Conservation (phyloP, 495 filamentous ascomycete genomes). For the Darksidea phi region DNA sequence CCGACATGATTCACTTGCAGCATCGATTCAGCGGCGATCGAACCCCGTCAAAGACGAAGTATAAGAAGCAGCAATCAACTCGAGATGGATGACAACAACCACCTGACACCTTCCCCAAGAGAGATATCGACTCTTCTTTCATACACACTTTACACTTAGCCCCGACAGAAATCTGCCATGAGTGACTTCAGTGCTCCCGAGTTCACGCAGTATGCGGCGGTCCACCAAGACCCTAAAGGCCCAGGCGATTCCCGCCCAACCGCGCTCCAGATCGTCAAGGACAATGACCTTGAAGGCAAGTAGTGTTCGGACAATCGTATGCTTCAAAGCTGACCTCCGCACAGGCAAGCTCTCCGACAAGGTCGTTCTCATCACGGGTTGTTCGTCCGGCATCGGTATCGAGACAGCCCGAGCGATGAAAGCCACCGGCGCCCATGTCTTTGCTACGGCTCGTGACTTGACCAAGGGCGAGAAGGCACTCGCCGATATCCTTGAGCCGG, state of each 20-base stretch:
- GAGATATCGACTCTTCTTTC: too few relatives aligned
- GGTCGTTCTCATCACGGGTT: conserved; percentile 68
- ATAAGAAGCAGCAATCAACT: too few relatives aligned
- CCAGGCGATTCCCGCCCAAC: not conserved
- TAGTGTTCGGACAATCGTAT: too few relatives aligned
- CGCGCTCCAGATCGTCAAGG: not conserved
- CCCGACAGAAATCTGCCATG: too few relatives aligned
- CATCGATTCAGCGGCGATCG: too few relatives aligned
- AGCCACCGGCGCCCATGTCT: conserved; percentile 51
- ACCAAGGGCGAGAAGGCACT: conserved; percentile 40
- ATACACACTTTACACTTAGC: too few relatives aligned
- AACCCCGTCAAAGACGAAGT: too few relatives aligned
- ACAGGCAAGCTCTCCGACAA: conserved; percentile 49
- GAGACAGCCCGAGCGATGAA: conserved; percentile 52
- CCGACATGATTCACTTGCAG: too few relatives aligned
- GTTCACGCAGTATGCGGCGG: not conserved
- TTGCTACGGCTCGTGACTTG: conserved; percentile 47
- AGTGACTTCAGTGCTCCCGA: too few relatives aligned
- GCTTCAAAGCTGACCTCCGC: conserved; percentile 5
- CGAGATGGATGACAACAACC: too few relatives aligned
- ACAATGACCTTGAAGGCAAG: not conserved
- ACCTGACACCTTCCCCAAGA: too few relatives aligned
- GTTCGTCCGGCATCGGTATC: conserved; percentile 58
- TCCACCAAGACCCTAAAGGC: not conserved
- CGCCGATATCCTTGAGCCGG: conserved; percentile 29